Evolutionary conservation across 2,329 filamentous ascomycete species (phyloP).

Genomic region (Hypoxylon sp.): DNA sequence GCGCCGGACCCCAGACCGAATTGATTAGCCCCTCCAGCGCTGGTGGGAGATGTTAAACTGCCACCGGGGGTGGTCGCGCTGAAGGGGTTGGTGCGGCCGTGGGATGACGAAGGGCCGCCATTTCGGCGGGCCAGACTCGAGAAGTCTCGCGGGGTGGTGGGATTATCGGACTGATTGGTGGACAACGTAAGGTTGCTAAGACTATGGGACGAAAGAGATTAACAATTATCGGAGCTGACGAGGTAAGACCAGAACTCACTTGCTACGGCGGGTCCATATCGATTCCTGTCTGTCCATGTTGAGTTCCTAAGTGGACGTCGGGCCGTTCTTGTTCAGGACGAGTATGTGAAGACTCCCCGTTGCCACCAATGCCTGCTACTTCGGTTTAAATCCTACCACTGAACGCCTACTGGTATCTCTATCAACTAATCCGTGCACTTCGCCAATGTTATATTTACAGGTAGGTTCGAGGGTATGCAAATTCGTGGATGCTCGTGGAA

Average conservation of each 20-base stretch:
- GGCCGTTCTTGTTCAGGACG: conserved; percentile 35
- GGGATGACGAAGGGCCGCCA: conserved; percentile 76
- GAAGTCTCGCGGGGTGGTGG: conserved; percentile 59
- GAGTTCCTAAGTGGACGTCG: conserved; percentile 31
- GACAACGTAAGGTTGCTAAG: conserved; percentile 91
- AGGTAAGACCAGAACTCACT: conserved; percentile 65
- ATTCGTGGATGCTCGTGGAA: conserved; percentile 1
- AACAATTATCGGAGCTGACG: conserved; percentile 12
- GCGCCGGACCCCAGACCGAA: conserved; percentile 95
- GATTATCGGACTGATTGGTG: conserved; percentile 65
- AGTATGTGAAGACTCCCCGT: conserved; percentile 39
- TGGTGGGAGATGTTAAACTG: conserved; percentile 79
- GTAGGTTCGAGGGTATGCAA: background rate
- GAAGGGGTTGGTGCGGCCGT: conserved; percentile 83
- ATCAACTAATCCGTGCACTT: conserved; percentile 4
- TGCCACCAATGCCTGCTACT: conserved; percentile 27
- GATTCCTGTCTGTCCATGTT: conserved; percentile 66
- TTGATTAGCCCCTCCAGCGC: conserved; percentile 74
- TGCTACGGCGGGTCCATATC: conserved; percentile 84
- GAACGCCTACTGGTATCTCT: conserved; percentile 9
- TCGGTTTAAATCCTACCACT: conserved; percentile 22
- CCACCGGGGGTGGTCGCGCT: conserved; percentile 77
- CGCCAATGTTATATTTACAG: conserved; percentile 18
- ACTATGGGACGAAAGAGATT: conserved; percentile 58
- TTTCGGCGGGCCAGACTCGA: conserved; percentile 69